Evolutionary conservation across 495 filamentous ascomycete genomes (phyloP), one percentile per base, ranked within the genome.

Genomic region (Aeminium ludgeri): DNA sequence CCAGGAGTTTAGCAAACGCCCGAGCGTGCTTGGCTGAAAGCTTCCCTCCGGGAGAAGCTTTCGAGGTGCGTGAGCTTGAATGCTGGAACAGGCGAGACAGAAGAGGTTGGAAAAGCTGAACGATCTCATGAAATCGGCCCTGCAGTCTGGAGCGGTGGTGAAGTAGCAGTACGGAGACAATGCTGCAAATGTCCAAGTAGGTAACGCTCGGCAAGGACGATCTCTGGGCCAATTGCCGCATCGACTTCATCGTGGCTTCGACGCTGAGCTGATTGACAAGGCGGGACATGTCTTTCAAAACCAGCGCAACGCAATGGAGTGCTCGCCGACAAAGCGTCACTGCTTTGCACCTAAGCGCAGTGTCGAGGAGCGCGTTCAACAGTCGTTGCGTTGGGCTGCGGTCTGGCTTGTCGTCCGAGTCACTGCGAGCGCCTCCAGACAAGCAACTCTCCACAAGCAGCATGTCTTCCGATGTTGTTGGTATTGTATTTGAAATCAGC

Each of bases 81-180:
- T 29, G 65, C 12, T 55, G 66, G 55, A 79, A 82, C 23, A 87
- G 65, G 37, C 69, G 73, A 29, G 60, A 59, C 10, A 87, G 64
- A 7, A 87, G 66, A 13, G 66, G 55, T 45, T 78, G 69, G 52
- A 91, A 63, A 17, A 71, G 61, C 4, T 65, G 61, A 13, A 81
- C 54, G 16, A 86, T 61, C 19, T 86, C 60, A 55, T 86, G 78
- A 60, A 76, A 82, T 30, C 77, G 76, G 11, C 76, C 75, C 35
- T 70, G 69, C 16, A 79, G 64, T 32, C 78, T 75, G 30, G 73
- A 60, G n/a, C 82, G 73, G 49, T 76, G 71, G 12, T 72, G 63
- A 20, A 68, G 60, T 19, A 80, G 57, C 6, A 77, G 56, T 15
- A 72, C 45, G 29, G 65, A 65, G 46, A 73, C 60, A 19, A 81